Conservation (phyloP, 2,329 filamentous ascomycete genomes). For the Nemania bipapillata region DNA sequence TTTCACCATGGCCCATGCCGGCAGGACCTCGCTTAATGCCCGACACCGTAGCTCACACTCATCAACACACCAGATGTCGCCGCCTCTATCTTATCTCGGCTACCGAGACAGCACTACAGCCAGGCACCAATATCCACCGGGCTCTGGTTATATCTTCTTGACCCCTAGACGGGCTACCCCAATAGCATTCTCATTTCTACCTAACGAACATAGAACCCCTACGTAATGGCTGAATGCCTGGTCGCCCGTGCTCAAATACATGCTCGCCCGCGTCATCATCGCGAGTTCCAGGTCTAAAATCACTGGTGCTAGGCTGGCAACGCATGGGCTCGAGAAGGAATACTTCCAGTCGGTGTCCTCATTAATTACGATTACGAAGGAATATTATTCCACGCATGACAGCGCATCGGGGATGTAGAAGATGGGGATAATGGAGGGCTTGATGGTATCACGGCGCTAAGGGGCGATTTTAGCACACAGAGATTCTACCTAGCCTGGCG, state of each 20-base stretch:
- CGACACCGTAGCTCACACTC: slow-evolving; percentile 62
- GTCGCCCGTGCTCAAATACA: slow-evolving; percentile 68
- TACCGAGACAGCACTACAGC: slow-evolving; percentile 61
- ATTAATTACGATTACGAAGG: slow-evolving; percentile 49
- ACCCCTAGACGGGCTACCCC: slow-evolving; percentile 39
- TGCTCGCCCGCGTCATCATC: slow-evolving; percentile 60
- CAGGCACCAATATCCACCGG: slow-evolving; percentile 56
- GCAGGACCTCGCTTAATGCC: slow-evolving; percentile 65
- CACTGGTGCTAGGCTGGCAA: slow-evolving; percentile 61
- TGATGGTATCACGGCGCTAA: slow-evolving; percentile 40
- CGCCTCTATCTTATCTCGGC: slow-evolving; percentile 64
- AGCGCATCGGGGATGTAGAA: slow-evolving; percentile 54
- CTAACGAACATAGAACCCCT: slow-evolving; percentile 48
- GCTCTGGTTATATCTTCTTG: slow-evolving; percentile 37
- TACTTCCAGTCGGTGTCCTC: slow-evolving; percentile 47
- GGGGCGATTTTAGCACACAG: slow-evolving; percentile 47
- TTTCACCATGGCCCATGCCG: slow-evolving; percentile 70
- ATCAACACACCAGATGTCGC: slow-evolving; percentile 56
- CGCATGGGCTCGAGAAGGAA: slow-evolving; percentile 48
- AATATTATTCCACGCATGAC: slow-evolving; percentile 53
- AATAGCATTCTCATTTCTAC: slow-evolving; percentile 41
- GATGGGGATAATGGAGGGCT: slow-evolving; percentile 47
- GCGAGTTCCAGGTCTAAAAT: slow-evolving; percentile 67
- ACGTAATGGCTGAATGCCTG: slow-evolving; percentile 51
- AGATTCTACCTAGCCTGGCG: slow-evolving; percentile 53